A percentile compares a stretch with the other conserved stretches of the same genome.
These are phyloP conservation scores for Solanum chiquidenum DNA, from an alignment of 257 asterid species.

Conservation along the genomic window DNA sequence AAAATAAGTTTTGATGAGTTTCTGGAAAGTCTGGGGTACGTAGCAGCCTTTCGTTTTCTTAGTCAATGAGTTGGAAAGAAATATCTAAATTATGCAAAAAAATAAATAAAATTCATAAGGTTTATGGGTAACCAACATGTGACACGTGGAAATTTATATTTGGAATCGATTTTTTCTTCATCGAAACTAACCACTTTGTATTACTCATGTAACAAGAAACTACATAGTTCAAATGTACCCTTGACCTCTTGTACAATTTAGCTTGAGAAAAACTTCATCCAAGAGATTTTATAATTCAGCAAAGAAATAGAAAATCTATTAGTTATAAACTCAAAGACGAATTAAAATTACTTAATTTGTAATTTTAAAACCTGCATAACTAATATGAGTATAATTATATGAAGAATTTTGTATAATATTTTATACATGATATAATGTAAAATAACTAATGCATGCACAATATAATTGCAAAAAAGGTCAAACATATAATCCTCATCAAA, in stretches of 20 bases:
- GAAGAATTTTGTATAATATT: neutral
- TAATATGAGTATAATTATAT: neutral
- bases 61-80: neutral
- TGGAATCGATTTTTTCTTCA: too few species aligned
- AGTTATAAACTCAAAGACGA: too few species aligned
- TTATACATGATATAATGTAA: too few species aligned
- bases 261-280: too few species aligned
- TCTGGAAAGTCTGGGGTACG: neutral
- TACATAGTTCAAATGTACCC: too few species aligned
- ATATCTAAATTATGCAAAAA: neutral
- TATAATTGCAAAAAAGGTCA: too few species aligned
- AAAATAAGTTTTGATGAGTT: neutral
- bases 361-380: neutral
- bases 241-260: neutral
- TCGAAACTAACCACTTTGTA: neutral
- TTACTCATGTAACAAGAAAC: neutral
- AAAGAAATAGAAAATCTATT: neutral
- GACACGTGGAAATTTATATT: neutral
- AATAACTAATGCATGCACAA: too few species aligned
- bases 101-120: neutral
- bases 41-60: neutral
- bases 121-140: neutral
- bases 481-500: too few species aligned
- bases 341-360: neutral
- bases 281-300: neutral